A percentile compares a stretch with the other conserved stretches of the same genome.
These are phyloP conservation scores for Acanthamoeba triangularis DNA, from an alignment of 208 protist genomes.

Conservation along the genomic window DNA sequence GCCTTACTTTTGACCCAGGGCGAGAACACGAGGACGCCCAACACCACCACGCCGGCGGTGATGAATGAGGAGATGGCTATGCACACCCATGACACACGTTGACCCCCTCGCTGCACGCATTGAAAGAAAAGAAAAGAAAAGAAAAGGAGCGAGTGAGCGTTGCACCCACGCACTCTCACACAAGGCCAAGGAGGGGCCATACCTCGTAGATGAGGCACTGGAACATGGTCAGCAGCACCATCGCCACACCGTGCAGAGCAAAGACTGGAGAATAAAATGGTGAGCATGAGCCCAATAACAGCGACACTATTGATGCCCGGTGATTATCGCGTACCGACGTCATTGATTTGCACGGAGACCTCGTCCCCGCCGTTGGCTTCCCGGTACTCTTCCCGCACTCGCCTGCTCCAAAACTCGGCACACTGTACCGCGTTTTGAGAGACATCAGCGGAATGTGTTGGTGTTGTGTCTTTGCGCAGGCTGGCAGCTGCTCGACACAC, in stretches of 20 bases:
- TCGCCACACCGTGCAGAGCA: constrained; percentile 25
- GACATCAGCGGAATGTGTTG: not conserved
- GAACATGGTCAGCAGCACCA: constrained; percentile 45
- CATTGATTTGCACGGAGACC: constrained; percentile 20
- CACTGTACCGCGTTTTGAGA: not conserved
- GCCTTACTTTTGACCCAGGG: constrained; percentile 22
- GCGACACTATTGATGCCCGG: not conserved
- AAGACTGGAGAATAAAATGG: not conserved
- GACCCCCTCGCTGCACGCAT: not conserved
- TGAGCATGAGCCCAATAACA: not conserved
- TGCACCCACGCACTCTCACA: not conserved
- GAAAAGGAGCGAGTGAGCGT: not conserved
- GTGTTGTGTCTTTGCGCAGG: not conserved
- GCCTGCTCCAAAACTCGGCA: constrained; percentile 26
- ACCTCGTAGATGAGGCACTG: constrained; percentile 75
- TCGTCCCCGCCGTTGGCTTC: constrained; percentile 19
- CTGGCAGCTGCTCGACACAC: not conserved
- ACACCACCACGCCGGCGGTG: not conserved
- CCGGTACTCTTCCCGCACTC: constrained; percentile 43
- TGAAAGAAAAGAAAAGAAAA: not conserved
- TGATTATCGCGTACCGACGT: not conserved
- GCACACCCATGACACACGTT: constrained; percentile 27
- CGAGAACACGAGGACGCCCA: constrained; percentile 24
- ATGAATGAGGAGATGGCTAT: constrained; percentile 20
- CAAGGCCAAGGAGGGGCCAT: not conserved